A percentile compares a stretch with the other conserved stretches of the same genome.
These are phyloP conservation scores for Bimuria novae-zelandiae DNA, from an alignment of 2,329 filamentous ascomycete genomes.

Conservation along the genomic window DNA sequence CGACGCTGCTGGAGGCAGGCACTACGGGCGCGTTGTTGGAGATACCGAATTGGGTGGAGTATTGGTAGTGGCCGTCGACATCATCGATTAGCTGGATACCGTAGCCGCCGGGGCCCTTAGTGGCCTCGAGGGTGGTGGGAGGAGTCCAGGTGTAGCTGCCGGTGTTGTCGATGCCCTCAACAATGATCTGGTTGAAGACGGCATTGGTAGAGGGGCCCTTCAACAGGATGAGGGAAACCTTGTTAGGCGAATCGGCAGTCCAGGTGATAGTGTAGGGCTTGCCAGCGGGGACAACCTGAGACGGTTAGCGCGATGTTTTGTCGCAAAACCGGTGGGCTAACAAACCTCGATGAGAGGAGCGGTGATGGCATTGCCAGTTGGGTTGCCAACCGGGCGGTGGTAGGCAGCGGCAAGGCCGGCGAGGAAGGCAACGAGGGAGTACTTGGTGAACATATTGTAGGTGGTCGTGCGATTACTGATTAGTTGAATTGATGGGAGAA, in stretches of 20 bases:
- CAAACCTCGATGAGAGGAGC: constrained; percentile 54
- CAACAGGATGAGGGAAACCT: constrained; percentile 63
- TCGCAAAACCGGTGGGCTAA: constrained; percentile 5
- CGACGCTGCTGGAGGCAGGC: too few species aligned
- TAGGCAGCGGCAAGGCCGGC: constrained; percentile 54
- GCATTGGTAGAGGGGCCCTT: constrained; percentile 63
- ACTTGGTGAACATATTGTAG: constrained; percentile 39
- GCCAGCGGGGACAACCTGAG: constrained; percentile 58
- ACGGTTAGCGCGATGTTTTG: constrained; percentile 11
- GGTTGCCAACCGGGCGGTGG: constrained; percentile 35
- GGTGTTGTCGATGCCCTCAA: constrained; percentile 59
- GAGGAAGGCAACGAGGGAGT: constrained; percentile 55
- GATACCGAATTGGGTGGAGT: constrained; percentile 66
- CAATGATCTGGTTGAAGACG: constrained; percentile 54
- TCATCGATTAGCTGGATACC: constrained; percentile 66
- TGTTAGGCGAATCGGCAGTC: constrained; percentile 54
- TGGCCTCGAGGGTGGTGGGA: constrained; percentile 50
- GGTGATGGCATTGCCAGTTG: constrained; percentile 60
- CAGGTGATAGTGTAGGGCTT: constrained; percentile 63
- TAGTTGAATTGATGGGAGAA: constrained; percentile 19
- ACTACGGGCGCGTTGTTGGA: constrained; percentile 27
- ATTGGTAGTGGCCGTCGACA: constrained; percentile 63
- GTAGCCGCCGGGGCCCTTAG: constrained; percentile 56
- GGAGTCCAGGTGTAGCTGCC: constrained; percentile 63
- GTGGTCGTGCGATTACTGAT: constrained; percentile 33